Evolutionary conservation across 2,329 filamentous ascomycete genomes (phyloP).

Genomic region (Pseudogymnoascus sp.): DNA sequence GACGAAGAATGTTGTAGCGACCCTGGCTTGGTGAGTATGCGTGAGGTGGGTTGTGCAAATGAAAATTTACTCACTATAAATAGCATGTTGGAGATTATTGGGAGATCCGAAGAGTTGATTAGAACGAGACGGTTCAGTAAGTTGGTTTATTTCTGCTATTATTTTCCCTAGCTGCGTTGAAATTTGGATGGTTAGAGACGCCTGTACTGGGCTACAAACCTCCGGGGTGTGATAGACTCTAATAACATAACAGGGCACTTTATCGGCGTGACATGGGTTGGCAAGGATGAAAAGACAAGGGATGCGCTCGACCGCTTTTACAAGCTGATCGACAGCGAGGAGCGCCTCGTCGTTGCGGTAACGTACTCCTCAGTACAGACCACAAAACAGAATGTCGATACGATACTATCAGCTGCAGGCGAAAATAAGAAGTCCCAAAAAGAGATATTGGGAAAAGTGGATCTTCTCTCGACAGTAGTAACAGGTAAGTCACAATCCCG

Average conservation of each 20-base stretch:
- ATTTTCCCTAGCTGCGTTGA: too few species aligned
- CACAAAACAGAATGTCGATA: neutral
- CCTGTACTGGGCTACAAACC: neutral
- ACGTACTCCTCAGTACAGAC: neutral
- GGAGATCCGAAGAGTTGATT: neutral
- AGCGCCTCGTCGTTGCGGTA: neutral
- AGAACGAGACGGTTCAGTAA: neutral
- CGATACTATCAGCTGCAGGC: neutral
- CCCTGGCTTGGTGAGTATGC: neutral
- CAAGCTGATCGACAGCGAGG: neutral
- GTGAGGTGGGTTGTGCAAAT: too few species aligned
- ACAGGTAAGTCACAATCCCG: neutral
- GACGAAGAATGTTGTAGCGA: neutral
- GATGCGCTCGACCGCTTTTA: neutral
- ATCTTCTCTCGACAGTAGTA: neutral
- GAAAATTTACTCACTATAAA: neutral
- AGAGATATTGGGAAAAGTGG: neutral
- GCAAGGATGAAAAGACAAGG: neutral
- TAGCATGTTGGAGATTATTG: neutral
- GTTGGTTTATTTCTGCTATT: neutral
- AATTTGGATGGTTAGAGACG: too few species aligned
- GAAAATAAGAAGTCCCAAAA: neutral
- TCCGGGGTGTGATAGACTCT: neutral
- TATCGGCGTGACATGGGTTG: neutral
- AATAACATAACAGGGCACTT: neutral